Base-by-base conservation (phyloP, 345 rosid species). In the Rhodamnia rubescens region DNA sequence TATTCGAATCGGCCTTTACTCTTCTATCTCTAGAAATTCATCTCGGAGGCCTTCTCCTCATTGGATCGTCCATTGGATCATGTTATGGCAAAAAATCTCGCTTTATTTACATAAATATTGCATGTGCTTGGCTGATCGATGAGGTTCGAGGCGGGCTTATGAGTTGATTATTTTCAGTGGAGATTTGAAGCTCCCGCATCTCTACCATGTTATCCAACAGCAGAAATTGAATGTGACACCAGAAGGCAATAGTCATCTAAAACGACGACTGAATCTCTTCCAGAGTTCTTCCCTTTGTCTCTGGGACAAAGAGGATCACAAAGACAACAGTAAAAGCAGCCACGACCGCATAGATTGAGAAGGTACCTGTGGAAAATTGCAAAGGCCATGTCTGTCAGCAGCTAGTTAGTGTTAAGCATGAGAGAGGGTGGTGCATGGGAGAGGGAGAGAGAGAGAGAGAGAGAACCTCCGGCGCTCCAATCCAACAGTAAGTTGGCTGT, bases 241-340 rank as follows among this genome's bases (percentile, higher is more conserved):
- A 2, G 8, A 24, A 8, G 22, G 24, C 75, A 64, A 8, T 44
- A 3, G 32, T 91, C 85, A 93, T 92, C 94, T 89, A 86, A 64
- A 93, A 93, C 81, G 98, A 94, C 20, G 88, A 88, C 61, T 94
- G 98, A 83, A 94, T 94, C 85, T 94, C 98, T 90, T 94, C 96
- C 69, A 94, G 88, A 44, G 91, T 90, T 88, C 95, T 89, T 78
- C 98, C 96, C 89, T 91, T 92, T 5, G 98, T 94, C 87, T 94
- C 96, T 5, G 98, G 96, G 64, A 93, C 95, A 90, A 90, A 91
- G 2, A 93, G 58, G 4, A 81, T 16, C 83, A 89, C 91, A 85
- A 94, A 94, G 40, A 82, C 92, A 61, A 90, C 42, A 9, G 93
- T 84, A 44, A 91, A 87, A 64, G 89, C 93, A 74, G 91, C 74